Conservation (phyloP, 129 eudicot genomes). For the Erigeron canadensis region DNA sequence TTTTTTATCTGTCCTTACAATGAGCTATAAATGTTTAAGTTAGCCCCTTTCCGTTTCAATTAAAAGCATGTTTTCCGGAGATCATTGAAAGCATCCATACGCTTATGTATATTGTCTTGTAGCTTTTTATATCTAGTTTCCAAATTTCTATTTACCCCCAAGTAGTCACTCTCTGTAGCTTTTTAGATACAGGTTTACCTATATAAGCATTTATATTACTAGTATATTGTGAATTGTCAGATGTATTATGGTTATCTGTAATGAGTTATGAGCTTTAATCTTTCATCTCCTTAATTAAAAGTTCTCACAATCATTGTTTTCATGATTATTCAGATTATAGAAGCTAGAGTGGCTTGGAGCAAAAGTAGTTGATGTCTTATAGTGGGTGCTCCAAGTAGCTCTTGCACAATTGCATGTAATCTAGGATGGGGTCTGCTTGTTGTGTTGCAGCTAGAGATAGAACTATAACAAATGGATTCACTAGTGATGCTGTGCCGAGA, state of each 20-base stretch:
- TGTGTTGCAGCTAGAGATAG: constrained; percentile 97
- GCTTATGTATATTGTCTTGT: constrained; percentile 2
- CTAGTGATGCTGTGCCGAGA: constrained; percentile 56
- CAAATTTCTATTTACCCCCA: background rate
- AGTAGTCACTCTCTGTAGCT: background rate
- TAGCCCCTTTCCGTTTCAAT: background rate
- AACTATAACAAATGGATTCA: constrained; percentile 64
- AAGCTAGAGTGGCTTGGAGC: constrained; percentile 24
- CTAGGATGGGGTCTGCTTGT: constrained; percentile 90
- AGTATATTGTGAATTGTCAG: background rate
- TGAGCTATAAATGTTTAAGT: constrained; percentile 14
- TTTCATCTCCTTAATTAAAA: background rate
- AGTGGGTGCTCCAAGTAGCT: constrained; percentile 28
- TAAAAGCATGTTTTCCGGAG: constrained; percentile 2
- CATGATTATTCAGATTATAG: constrained; percentile 24
- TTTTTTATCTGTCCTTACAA: background rate
- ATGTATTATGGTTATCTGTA: background rate
- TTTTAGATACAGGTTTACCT: background rate
- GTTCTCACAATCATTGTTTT: constrained; percentile 10
- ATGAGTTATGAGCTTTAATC: background rate
- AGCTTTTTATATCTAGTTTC: constrained; percentile 5
- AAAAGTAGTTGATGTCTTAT: background rate
- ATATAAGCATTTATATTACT: background rate
- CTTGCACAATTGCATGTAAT: constrained; percentile 37
- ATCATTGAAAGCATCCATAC: constrained; percentile 4